phyloP scores from a whole-genome alignment of 2,329 filamentous ascomycete genomes.

The Penicillium sp. region DNA sequence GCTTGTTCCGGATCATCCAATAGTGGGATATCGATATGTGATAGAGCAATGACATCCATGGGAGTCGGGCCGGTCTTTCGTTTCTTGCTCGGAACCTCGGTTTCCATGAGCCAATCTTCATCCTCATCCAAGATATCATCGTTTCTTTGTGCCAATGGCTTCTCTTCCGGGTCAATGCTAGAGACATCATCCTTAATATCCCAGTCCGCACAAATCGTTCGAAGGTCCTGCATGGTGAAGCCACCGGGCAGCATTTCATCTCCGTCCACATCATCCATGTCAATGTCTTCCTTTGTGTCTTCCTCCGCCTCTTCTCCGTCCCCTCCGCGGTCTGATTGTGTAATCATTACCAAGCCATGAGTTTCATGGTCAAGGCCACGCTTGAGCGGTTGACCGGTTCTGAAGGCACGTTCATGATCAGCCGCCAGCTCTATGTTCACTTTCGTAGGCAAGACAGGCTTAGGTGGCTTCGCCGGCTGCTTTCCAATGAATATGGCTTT shows the following conservation, averaged over 20 bases:
- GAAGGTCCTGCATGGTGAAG: conserved; percentile 74
- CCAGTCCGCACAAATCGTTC: conserved; percentile 85
- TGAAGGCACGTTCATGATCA: conserved; percentile 84
- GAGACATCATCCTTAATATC: conserved; percentile 54
- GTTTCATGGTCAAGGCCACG: conserved; percentile 52
- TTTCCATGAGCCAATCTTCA: conserved; percentile 50
- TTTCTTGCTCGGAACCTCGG: conserved; percentile 60
- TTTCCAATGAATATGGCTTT: conserved; percentile 76
- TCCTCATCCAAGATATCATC: conserved; percentile 45
- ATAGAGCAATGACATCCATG: conserved; percentile 48
- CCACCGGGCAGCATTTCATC: conserved; percentile 66
- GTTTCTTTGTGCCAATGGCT: conserved; percentile 6
- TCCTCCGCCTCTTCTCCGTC: conserved; percentile 54
- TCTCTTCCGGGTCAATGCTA: conserved; percentile 15
- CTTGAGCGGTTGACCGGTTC: conserved; percentile 62
- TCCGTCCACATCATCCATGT: conserved; percentile 51
- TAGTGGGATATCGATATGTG: conserved; percentile 63
- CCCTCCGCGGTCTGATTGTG: conserved; percentile 41
- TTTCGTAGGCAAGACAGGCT: conserved; percentile 80
- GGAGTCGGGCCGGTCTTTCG: conserved; percentile 53
- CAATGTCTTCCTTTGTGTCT: conserved; percentile 48
- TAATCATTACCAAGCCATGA: conserved; percentile 53
- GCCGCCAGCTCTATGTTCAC: conserved; percentile 79
- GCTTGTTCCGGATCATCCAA: conserved; percentile 78
- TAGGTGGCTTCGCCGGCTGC: conserved; percentile 73